Conservation (phyloP, 257 asterid genomes). For the Haberlea rhodopensis region DNA sequence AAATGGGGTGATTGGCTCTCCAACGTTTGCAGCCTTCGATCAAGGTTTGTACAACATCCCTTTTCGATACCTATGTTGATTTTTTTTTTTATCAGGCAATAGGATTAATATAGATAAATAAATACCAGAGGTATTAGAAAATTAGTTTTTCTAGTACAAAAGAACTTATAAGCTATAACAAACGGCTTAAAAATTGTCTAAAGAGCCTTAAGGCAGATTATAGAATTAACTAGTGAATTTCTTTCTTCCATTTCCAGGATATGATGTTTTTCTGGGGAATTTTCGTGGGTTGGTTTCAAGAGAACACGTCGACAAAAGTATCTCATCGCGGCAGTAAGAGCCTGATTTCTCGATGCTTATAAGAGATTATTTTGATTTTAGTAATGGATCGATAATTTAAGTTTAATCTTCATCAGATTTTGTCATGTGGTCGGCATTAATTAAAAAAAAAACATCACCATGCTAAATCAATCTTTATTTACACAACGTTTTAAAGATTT, state of each 20-base stretch:
- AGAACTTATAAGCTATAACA: too few species aligned
- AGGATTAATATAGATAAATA: too few species aligned
- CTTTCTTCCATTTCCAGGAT: slow-evolving; percentile 55
- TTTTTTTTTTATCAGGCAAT: too few species aligned
- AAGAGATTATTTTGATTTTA: background rate
- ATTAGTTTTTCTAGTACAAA: too few species aligned
- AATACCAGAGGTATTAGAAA: too few species aligned
- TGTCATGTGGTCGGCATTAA: background rate
- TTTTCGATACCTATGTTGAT: background rate
- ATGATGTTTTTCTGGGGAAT: slow-evolving; percentile 95
- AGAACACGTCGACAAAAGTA: slow-evolving; percentile 73
- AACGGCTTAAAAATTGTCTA: too few species aligned
- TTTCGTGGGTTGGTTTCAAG: slow-evolving; percentile 92
- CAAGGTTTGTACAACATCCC: slow-evolving; percentile 59
- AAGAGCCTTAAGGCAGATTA: too few species aligned
- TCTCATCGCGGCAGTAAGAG: slow-evolving; percentile 82
- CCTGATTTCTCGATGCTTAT: slow-evolving; percentile 13
- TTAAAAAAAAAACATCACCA: background rate
- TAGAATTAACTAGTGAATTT: slow-evolving; percentile 14
- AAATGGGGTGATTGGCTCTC: slow-evolving; percentile 96
- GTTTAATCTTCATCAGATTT: background rate
- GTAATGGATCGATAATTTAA: background rate
- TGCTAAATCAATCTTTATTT: background rate
- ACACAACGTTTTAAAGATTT: background rate
- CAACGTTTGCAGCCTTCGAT: slow-evolving; percentile 99